Percentiles rank a stretch among this genome's conserved stretches.
Evolutionary conservation across 495 filamentous ascomycete species (phyloP).

Genomic region (Penicillium longicatenatum): DNA sequence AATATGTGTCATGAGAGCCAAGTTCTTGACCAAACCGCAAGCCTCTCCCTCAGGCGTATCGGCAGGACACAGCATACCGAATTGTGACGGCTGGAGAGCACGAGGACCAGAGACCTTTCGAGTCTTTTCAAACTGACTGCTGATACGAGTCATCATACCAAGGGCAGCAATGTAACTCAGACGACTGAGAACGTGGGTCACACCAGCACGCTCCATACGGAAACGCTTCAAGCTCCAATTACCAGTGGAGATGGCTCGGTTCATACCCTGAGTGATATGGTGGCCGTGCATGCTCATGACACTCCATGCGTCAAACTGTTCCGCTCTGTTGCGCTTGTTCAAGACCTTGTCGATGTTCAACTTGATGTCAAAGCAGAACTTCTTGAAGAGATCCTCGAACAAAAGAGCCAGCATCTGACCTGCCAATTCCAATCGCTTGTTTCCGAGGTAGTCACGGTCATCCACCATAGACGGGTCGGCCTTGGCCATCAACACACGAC

Average conservation of each 20-base stretch:
- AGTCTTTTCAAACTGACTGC: conserved; percentile 98
- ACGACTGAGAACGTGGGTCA: conserved; percentile 93
- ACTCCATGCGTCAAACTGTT: conserved; percentile 80
- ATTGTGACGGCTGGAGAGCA: conserved; percentile 94
- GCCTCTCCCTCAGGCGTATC: conserved; percentile 99
- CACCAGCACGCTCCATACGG: conserved; percentile 96
- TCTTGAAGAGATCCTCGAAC: conserved; percentile 97
- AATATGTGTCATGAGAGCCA: conserved; percentile 99
- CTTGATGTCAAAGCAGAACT: conserved; percentile 84
- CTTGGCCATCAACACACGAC: conserved; percentile 89
- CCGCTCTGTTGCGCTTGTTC: conserved; percentile 82
- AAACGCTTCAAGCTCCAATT: conserved; percentile 98
- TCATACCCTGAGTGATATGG: conserved; percentile 86
- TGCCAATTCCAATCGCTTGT: conserved; percentile 92
- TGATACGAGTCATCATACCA: conserved; percentile 99
- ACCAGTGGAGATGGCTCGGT: conserved; percentile 90
- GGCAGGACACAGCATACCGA: conserved; percentile 94
- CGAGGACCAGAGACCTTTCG: conserved; percentile 93
- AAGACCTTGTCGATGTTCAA: conserved; percentile 89
- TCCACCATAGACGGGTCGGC: conserved; percentile 87
- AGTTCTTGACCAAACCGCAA: conserved; percentile 96
- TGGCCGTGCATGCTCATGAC: conserved; percentile 75
- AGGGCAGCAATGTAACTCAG: conserved; percentile 95
- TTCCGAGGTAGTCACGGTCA: conserved; percentile 96
- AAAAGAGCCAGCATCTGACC: conserved; percentile 93